A percentile compares a stretch with the other conserved stretches of the same genome.
These are phyloP conservation scores for Rubia peregrina DNA, from an alignment of 305 asterid genomes.

Conservation along the genomic window DNA sequence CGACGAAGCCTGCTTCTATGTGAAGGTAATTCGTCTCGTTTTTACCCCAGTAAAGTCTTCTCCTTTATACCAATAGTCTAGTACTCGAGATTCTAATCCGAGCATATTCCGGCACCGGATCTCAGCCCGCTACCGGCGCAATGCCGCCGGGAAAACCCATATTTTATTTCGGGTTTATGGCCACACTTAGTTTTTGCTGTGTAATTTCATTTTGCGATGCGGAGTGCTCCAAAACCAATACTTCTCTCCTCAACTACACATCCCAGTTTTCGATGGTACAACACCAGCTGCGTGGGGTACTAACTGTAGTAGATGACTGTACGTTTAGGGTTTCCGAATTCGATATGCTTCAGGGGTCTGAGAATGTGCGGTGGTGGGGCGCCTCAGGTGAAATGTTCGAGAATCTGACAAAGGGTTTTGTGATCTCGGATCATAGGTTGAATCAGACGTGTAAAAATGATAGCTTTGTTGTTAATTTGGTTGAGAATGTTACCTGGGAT, in stretches of 20 bases:
- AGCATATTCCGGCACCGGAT: conserved; percentile 8
- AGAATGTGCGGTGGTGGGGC: conserved; percentile 96
- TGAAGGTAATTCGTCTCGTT: background rate
- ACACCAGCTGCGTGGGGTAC: conserved; percentile 82
- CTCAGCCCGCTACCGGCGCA: conserved; percentile 12
- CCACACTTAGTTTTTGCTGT: conserved; percentile 8
- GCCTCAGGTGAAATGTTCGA: conserved; percentile 57
- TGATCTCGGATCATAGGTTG: conserved; percentile 52
- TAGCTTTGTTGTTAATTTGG: conserved; percentile 53
- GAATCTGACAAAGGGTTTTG: conserved; percentile 68
- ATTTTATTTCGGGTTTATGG: conserved; percentile 23
- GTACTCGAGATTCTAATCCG: background rate
- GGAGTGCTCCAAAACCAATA: conserved; percentile 53
- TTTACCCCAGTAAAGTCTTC: background rate
- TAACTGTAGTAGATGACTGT: conserved; percentile 61
- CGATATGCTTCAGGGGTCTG: conserved; percentile 80
- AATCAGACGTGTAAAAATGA: conserved; percentile 65
- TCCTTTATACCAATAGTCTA: background rate
- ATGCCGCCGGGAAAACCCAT: conserved; percentile 18
- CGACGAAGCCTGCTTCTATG: too few species aligned
- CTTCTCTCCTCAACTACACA: conserved; percentile 60
- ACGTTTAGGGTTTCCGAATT: conserved; percentile 72
- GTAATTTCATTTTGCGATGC: conserved; percentile 33
- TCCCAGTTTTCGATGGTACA: conserved; percentile 81
- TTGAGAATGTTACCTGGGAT: conserved; percentile 72